These are phyloP conservation scores for Pycnococcus provasolii DNA, from an alignment of 139 green algal species.

Conservation along the genomic window DNA sequence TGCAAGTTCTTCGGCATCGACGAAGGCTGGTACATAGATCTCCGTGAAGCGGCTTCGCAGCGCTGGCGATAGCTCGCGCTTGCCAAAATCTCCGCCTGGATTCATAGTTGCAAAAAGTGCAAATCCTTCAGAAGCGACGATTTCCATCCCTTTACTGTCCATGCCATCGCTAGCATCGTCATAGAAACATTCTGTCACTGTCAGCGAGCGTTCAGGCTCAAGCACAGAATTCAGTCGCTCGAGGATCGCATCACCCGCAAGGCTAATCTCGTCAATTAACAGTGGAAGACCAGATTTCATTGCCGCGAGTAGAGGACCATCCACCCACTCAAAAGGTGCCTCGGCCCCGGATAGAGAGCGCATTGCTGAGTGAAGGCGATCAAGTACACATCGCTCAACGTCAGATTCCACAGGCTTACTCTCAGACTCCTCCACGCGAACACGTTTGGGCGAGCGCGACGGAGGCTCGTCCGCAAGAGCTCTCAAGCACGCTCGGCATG, in stretches of 20 bases:
- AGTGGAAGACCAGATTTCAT: conserved; percentile 88
- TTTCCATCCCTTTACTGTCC: conserved; percentile 56
- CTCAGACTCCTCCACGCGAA: background rate
- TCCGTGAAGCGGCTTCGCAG: conserved; percentile 89
- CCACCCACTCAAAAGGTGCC: conserved; percentile 55
- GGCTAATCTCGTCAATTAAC: conserved; percentile 94
- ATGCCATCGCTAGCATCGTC: no score
- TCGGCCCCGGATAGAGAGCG: conserved; percentile 2
- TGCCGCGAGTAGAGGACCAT: conserved; percentile 86
- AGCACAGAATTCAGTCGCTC: conserved; percentile 96
- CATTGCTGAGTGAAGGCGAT: background rate
- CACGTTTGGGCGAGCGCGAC: background rate
- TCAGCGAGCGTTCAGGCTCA: conserved; percentile 76
- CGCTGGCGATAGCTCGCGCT: conserved; percentile 95
- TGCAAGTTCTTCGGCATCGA: conserved; percentile 31
- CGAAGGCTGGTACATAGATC: conserved; percentile 44
- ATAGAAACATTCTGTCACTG: conserved; percentile 62
- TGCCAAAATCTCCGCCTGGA: conserved; percentile 87
- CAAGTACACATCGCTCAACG: background rate
- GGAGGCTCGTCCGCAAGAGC: background rate
- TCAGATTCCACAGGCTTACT: background rate
- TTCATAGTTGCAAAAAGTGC: conserved; percentile 95
- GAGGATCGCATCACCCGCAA: conserved; percentile 95
- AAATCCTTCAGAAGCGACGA: conserved; percentile 66
- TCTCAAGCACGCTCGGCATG: background rate